A percentile compares a stretch with the other conserved stretches of the same genome.
These are phyloP conservation scores for Diaporthe sp. DNA, from an alignment of 2,329 filamentous ascomycete species.

Conservation along the genomic window DNA sequence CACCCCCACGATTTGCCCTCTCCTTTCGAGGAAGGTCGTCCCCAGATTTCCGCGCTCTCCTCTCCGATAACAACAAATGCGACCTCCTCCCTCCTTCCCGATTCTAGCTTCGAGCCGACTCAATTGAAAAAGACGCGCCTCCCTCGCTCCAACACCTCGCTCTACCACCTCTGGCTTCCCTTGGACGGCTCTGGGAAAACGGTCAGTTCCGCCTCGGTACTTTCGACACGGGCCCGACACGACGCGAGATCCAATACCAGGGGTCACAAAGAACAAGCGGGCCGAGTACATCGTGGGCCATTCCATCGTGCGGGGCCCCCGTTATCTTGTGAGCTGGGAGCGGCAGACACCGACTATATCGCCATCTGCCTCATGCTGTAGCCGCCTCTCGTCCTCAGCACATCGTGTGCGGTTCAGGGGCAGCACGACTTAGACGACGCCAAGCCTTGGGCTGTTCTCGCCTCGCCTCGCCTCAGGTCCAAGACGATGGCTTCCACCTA, in stretches of 20 bases:
- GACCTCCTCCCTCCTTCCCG: conserved; percentile 5
- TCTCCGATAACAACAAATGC: conserved; percentile 17
- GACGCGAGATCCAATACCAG: conserved; percentile 37
- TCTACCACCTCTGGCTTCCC: background rate
- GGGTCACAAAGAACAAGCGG: conserved; percentile 22
- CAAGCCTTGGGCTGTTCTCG: conserved; percentile 15
- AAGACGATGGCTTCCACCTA: conserved; percentile 66
- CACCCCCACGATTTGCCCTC: conserved; percentile 25
- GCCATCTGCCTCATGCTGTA: conserved; percentile 38
- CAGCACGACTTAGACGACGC: conserved; percentile 15
- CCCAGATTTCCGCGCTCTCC: conserved; percentile 22
- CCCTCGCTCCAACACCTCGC: background rate
- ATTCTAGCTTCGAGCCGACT: background rate
- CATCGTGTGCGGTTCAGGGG: conserved; percentile 4
- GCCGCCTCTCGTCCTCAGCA: conserved; percentile 11
- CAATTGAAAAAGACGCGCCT: conserved; percentile 32
- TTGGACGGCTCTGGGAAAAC: background rate
- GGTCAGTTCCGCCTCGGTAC: background rate
- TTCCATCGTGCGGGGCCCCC: conserved; percentile 37
- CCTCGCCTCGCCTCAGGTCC: background rate
- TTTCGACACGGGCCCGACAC: conserved; percentile 8
- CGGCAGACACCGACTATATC: conserved; percentile 4
- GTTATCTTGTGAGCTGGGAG: conserved; percentile 16
- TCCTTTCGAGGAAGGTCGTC: conserved; percentile 35
- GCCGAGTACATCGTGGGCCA: conserved; percentile 34